Conservation (phyloP, 306 rosid species). For the Clitoria ternatea region DNA sequence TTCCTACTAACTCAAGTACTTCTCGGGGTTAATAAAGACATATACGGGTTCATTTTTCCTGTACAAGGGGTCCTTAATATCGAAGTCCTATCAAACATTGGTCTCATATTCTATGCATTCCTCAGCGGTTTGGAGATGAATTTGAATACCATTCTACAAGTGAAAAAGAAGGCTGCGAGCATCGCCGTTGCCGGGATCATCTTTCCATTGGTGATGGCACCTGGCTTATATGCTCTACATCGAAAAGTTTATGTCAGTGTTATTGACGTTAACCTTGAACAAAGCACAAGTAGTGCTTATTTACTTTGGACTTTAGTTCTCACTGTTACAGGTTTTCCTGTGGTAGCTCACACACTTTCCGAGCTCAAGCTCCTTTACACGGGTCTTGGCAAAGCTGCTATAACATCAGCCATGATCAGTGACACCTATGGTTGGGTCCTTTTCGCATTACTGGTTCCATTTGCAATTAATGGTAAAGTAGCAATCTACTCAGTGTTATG, state of each 20-base stretch:
- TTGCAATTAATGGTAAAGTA: neutral
- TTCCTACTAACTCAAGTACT: conserved; percentile 11
- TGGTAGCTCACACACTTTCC: conserved; percentile 31
- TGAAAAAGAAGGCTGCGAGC: conserved; percentile 19
- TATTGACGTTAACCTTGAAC: neutral
- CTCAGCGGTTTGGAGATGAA: conserved; percentile 41
- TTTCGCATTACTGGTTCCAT: conserved; percentile 26
- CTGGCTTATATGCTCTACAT: neutral
- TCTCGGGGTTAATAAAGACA: neutral
- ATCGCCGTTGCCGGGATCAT: conserved; percentile 26
- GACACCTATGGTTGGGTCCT: conserved; percentile 44
- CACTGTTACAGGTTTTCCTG: conserved; percentile 42
- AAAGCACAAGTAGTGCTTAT: neutral
- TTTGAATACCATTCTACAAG: conserved; percentile 17
- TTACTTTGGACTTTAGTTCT: conserved; percentile 31
- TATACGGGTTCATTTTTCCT: neutral
- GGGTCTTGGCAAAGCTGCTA: conserved; percentile 31
- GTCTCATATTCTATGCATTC: conserved; percentile 32
- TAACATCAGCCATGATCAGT: conserved; percentile 30
- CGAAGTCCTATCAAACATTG: conserved; percentile 24
- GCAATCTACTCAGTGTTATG: neutral
- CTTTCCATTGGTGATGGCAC: conserved; percentile 22
- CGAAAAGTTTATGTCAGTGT: neutral
- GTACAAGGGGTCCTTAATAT: neutral
- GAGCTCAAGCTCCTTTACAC: conserved; percentile 44